Percentiles rank a stretch among this genome's conserved stretches.
phyloP scores from a whole-genome alignment of 1,284 basidiomycete genomes.

The Irpex lacteus region DNA sequence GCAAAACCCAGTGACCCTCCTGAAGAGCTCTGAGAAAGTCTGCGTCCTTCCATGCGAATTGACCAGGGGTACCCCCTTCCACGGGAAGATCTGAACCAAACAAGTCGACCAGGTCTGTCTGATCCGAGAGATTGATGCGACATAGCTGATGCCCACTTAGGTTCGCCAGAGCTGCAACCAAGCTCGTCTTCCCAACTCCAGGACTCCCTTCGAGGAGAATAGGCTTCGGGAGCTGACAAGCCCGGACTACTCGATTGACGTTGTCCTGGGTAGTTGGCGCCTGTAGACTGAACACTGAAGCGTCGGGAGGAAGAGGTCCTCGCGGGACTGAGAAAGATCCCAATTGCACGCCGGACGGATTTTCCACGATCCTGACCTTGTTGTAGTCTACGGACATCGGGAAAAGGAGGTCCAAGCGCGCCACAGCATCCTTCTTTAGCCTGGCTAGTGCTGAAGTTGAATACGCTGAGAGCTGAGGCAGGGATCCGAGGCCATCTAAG shows the following conservation, averaged over 20 bases:
- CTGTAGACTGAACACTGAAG: conserved; percentile 74
- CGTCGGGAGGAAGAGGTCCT: conserved; percentile 43
- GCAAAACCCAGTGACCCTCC: conserved; percentile 92
- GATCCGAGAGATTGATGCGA: conserved; percentile 99
- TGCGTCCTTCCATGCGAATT: conserved; percentile 97
- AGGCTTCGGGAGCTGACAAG: conserved; percentile 88
- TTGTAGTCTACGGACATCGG: conserved; percentile 35
- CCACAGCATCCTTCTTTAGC: conserved; percentile 48
- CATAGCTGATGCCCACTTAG: conserved; percentile 79
- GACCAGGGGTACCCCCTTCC: conserved; percentile 87
- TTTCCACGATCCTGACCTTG: conserved; percentile 30
- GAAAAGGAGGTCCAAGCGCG: conserved; percentile 49
- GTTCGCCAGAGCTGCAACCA: conserved; percentile 86
- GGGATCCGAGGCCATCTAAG: conserved; percentile 79
- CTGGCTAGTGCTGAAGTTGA: conserved; percentile 45
- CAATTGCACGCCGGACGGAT: conserved; percentile 52
- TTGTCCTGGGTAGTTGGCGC: conserved; percentile 91
- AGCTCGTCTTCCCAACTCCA: conserved; percentile 98
- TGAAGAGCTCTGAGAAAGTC: conserved; percentile 94
- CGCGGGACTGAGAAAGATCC: conserved; percentile 76
- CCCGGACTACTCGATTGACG: conserved; percentile 86
- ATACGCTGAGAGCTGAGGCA: conserved; percentile 65
- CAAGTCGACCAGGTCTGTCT: conserved; percentile 95
- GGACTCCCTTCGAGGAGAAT: conserved; percentile 97
- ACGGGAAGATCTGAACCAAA: conserved; percentile 97